Evolutionary conservation across 1,284 basidiomycete species (phyloP), one percentile per base, ranked within the genome.

Genomic region (Malassezia equina): DNA sequence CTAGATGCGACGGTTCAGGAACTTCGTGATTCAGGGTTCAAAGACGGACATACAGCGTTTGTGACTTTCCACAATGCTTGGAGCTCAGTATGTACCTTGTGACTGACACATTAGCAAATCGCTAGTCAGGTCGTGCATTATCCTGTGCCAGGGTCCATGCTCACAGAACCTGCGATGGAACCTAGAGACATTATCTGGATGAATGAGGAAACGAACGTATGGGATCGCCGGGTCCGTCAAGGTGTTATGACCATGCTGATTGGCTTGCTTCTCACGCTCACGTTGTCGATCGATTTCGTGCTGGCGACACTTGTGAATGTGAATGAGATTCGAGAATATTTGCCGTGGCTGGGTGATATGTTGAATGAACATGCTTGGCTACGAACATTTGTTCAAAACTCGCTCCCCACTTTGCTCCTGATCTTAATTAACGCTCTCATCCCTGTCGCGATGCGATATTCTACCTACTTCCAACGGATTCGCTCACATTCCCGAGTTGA

Each of bases 31-130:
- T 39, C 51, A 1, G 41, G 42, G 1, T 69, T 78, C 34, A 71
- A 70, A 53, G 74, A 67, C 85, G n/a, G 83, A 81, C 72, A 85
- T 55, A 82, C 84, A 7, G 93, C 90, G 0, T 98, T 95, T 71
- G 88, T 96, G n/a, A 96, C 93, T 0, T 95, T 98, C 65, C 87
- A 93, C 75, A 86, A 88, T 69, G 90, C 91, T 80, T 86, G 87
- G 2, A 85, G 85, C 66, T 88, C 90, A 1, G 41, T 43, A 43
- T 21, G 41, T 43, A 27, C 27, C 4, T 13, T n/a, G n/a, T 27
- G n/a, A 28, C 41, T 43, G 12, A 43, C 41, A 24, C 13, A 4
- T 12, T 13, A 43, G 41, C 91, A 98, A 84, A 85, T 88, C 40
- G 90, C 90, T 0, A 80, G 86, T 3, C 93, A 96, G 75, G 81